Conservation (phyloP, 1,139 yeast genomes). For the Keqinozyma sinolaborantium region DNA sequence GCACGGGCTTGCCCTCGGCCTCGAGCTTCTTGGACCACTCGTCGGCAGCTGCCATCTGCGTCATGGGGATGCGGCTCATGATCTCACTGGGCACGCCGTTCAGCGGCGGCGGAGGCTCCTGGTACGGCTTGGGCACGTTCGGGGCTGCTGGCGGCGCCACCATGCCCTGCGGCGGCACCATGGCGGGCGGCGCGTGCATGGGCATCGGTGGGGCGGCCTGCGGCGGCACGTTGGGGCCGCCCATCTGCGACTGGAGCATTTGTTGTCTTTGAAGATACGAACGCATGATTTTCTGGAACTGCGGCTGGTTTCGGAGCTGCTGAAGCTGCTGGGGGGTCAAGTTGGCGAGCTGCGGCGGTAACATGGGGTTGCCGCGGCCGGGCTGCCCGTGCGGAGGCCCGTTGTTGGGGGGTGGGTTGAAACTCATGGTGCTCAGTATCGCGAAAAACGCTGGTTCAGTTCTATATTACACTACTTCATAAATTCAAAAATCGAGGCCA, state of each 20-base stretch:
- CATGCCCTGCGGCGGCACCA: constrained; percentile 1
- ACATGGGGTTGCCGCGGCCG: constrained; percentile 20
- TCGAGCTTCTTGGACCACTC: constrained; percentile 58
- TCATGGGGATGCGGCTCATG: constrained; percentile 16
- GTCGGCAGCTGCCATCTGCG: constrained; percentile 18
- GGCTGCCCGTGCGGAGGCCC: constrained; percentile 12
- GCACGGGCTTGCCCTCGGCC: constrained; percentile 39
- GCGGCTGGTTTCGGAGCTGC: constrained; percentile 47
- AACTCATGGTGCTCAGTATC: background rate
- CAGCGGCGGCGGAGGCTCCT: no score
- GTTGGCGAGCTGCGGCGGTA: constrained; percentile 40
- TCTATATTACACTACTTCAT: no score
- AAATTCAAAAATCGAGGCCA: constrained; percentile 75
- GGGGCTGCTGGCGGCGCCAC: background rate
- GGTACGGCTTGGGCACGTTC: background rate
- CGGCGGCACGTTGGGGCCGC: constrained; percentile 4
- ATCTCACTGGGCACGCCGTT: constrained; percentile 17
- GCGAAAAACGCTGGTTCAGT: no score
- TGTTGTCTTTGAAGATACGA: constrained; percentile 38
- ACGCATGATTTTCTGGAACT: constrained; percentile 38
- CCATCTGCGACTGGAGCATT: constrained; percentile 14
- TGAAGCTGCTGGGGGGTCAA: constrained; percentile 45
- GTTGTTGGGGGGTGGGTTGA: background rate
- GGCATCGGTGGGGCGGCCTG: constrained; percentile 4
- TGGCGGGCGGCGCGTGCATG: constrained; percentile 2